Percentiles rank a stretch among this genome's conserved stretches.
These are phyloP conservation scores for Lodderomyces oxycetoniae DNA, from an alignment of 1,139 yeast species.

Conservation along the genomic window DNA sequence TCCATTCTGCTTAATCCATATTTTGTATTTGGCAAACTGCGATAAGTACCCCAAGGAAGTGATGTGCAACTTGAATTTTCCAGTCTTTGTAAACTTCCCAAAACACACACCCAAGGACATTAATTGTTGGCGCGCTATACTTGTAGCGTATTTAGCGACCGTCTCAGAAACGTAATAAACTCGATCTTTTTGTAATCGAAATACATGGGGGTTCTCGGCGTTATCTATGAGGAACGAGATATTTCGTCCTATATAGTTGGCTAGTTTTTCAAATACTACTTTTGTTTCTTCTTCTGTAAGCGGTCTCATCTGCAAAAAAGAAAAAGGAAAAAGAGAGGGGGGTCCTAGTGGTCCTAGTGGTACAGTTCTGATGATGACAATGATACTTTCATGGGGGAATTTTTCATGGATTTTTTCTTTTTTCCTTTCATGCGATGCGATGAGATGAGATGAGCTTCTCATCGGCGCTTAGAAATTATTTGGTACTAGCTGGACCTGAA, in stretches of 20 bases:
- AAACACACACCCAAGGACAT: slow-evolving; percentile 92
- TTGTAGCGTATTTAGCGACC: slow-evolving; percentile 82
- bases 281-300: slow-evolving; percentile 96
- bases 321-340: neutral
- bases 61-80: slow-evolving; percentile 90
- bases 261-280: slow-evolving; percentile 91
- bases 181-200: slow-evolving; percentile 92
- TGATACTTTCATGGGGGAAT: neutral
- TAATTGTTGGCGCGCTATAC: slow-evolving; percentile 80
- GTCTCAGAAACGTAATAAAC: slow-evolving; percentile 87
- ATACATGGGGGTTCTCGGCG: slow-evolving; percentile 87
- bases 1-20: slow-evolving; percentile 96
- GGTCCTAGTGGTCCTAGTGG: slow-evolving; percentile 1
- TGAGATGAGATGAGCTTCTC: slow-evolving; percentile 1
- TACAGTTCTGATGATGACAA: neutral
- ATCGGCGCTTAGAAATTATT: too few species aligned
- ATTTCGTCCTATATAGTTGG: slow-evolving; percentile 93
- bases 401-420: neutral
- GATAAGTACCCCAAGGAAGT: slow-evolving; percentile 83
- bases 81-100: slow-evolving; percentile 96
- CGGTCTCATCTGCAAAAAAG: slow-evolving; percentile 87
- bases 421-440: neutral
- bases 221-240: slow-evolving; percentile 84
- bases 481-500: too few species aligned
- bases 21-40: slow-evolving; percentile 84